Evolutionary conservation across 1,284 basidiomycete genomes (phyloP), one percentile per base, ranked within the genome.

Genomic region (Ganoderma resinaceum): DNA sequence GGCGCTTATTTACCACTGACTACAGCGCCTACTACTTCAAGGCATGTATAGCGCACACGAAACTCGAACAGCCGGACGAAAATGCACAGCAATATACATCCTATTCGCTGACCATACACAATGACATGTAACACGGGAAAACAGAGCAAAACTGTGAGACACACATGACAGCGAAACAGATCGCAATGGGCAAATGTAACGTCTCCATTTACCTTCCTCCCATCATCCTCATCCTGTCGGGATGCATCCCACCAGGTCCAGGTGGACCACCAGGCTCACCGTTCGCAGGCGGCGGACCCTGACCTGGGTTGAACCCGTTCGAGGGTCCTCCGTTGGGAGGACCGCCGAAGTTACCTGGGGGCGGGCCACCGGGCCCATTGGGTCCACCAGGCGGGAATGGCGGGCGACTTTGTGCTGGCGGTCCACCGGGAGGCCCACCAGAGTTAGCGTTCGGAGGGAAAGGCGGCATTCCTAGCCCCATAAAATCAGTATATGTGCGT

Each of bases 221-320:
- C 90, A 95, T 89, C 93, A 95, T 95, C 69, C 93, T 85, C 78
- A 94, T 75, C 70, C 94, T 86, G 80, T 96, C 94, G n/a, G 95
- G 95, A 80, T 96, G 95, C 73, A 96, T 93, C 37, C 87, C 91
- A 26, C 83, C 81, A 60, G 83, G 82, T 23, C 79, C 80, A 26
- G 83, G 81, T 11, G 72, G 70, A 62, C 53, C 74, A 29, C 76
- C 82, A 63, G 76, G 76, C 49, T 73, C 74, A 65, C 55, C 57
- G 31, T 68, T 68, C 16, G 74, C 75, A n/a, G 73, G 63, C 26
- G 81, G 70, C 20, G 75, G 74, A n/a, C 76, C 83, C 70, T 81
- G 79, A 67, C 77, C 77, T 18, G 77, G 78, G 63, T 82, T 73
- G 59, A 80, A 76, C 37, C 78, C 82, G 62, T 77, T 73, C 3